phyloP scores from a whole-genome alignment of 306 rosid species.

The Glycyrrhiza uralensis region DNA sequence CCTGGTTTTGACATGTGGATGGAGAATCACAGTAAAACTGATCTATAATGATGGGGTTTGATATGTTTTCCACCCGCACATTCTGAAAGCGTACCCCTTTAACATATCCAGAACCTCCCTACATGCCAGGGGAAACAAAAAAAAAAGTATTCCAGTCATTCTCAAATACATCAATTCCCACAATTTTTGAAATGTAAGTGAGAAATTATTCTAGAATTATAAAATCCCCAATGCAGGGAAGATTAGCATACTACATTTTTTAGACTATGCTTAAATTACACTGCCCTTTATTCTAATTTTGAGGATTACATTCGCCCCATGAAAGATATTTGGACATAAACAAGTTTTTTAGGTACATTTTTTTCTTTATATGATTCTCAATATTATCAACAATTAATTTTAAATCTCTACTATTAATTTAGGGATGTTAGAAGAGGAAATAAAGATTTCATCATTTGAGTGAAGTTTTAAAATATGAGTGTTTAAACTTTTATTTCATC shows the following conservation, averaged over 20 bases:
- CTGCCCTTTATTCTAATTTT: neutral
- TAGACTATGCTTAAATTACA: neutral
- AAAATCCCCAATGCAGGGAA: neutral
- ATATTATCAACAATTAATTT: no score
- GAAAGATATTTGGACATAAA: neutral
- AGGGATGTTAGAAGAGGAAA: no score
- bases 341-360: neutral
- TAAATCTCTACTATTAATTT: no score
- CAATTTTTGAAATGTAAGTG: neutral
- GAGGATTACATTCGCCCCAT: neutral
- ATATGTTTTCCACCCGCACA: constrained; percentile 75
- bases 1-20: constrained; percentile 68
- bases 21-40: constrained; percentile 99
- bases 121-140: constrained; percentile 14
- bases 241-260: neutral
- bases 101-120: constrained; percentile 99
- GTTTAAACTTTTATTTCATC: no score
- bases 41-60: constrained; percentile 87
- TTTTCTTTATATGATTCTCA: no score
- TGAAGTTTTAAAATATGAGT: no score
- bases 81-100: constrained; percentile 78
- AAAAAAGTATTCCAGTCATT: neutral
- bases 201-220: neutral
- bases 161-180: neutral
- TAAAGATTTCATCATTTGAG: no score